phyloP scores from a whole-genome alignment of 495 filamentous ascomycete species.

The Cryomyces antarcticus region DNA sequence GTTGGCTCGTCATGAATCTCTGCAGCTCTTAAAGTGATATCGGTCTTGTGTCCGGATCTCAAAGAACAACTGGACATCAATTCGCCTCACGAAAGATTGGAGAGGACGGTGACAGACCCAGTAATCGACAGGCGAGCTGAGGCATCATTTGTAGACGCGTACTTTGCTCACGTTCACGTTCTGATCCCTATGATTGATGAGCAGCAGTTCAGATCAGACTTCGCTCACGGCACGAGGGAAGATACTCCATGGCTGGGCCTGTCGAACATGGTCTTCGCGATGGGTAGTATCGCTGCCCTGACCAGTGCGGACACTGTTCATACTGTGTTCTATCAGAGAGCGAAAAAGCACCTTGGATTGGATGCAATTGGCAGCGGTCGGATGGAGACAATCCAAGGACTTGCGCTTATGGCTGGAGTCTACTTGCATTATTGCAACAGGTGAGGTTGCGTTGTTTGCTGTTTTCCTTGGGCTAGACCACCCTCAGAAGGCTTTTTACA shows the following conservation, averaged over 20 bases:
- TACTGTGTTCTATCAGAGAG: slow-evolving; percentile 48
- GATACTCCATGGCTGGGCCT: slow-evolving; percentile 58
- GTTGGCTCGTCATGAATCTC: slow-evolving; percentile 68
- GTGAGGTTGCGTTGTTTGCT: no score
- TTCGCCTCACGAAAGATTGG: slow-evolving; percentile 37
- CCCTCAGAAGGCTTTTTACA: no score
- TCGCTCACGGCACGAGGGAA: slow-evolving; percentile 33
- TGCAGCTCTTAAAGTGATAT: slow-evolving; percentile 61
- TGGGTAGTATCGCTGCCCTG: slow-evolving; percentile 51
- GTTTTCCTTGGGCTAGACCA: no score
- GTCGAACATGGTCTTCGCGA: slow-evolving; percentile 62
- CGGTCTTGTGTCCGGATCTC: slow-evolving; percentile 49
- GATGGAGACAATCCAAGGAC: slow-evolving; percentile 49
- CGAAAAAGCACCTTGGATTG: slow-evolving; percentile 46
- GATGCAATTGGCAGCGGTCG: slow-evolving; percentile 49
- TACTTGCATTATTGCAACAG: slow-evolving; percentile 63
- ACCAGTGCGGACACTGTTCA: slow-evolving; percentile 53
- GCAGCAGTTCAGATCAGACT: no score
- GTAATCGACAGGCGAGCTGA: no score
- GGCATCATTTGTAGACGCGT: no score
- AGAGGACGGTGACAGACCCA: no score
- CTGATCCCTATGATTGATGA: no score
- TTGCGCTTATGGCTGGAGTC: slow-evolving; percentile 53
- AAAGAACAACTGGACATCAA: slow-evolving; percentile 17
- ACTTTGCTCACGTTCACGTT: no score